These are phyloP conservation scores for Apiospora sp. DNA, from an alignment of 2,329 filamentous ascomycete genomes.

Conservation along the genomic window DNA sequence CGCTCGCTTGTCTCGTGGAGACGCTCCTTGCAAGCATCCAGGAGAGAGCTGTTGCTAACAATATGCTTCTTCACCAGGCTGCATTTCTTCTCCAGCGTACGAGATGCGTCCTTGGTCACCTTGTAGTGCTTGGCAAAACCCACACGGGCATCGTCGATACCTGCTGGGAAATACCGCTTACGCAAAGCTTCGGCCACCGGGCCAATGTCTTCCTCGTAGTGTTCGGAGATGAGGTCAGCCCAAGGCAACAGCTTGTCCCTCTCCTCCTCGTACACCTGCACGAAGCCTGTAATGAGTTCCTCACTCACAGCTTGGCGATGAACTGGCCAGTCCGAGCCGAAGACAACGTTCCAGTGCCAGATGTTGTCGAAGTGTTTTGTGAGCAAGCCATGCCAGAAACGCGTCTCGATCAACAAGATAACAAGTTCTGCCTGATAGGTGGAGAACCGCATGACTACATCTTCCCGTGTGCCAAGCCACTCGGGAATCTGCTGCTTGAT, in stretches of 20 bases:
- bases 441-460: conserved; percentile 11
- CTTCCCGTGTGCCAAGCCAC: conserved; percentile 22
- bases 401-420: conserved; percentile 25
- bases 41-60: not conserved
- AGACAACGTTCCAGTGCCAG: conserved; percentile 27
- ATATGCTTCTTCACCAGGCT: not conserved
- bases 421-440: conserved; percentile 23
- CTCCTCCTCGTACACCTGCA: not conserved
- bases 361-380: not conserved
- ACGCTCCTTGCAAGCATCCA: not conserved
- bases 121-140: conserved; percentile 27
- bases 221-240: not conserved
- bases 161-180: conserved; percentile 26
- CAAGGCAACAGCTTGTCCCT: not conserved
- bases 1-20: not conserved
- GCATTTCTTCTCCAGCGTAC: conserved; percentile 24
- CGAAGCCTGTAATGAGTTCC: not conserved
- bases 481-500: conserved; percentile 15
- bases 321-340: conserved; percentile 18
- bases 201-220: conserved; percentile 21
- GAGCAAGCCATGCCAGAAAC: conserved; percentile 26
- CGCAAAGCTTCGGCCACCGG: conserved; percentile 19
- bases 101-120: not conserved
- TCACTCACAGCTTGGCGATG: conserved; percentile 24
- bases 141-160: conserved; percentile 27